Evolutionary conservation across 768 basidiomycete species (phyloP), one percentile per base, ranked within the genome.

Genomic region (Lactarius psammicola): DNA sequence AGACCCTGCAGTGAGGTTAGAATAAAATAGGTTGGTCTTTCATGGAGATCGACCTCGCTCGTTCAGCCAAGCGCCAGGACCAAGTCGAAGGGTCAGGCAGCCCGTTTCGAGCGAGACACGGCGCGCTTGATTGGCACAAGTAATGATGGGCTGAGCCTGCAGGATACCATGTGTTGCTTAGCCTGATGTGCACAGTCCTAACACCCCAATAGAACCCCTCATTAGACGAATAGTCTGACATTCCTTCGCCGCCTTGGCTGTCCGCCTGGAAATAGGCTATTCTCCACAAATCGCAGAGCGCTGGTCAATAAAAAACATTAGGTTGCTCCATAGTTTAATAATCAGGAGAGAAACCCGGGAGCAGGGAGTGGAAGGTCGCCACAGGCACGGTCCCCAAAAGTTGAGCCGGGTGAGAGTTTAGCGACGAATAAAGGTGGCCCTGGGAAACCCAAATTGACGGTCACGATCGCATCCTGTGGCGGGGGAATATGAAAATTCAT

Each of bases 151-250:
- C 20, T 18, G 10, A 15, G 20, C 65, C 65, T 66, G 65, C 65
- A 63, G 65, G 65, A 34, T 23, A 36, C 49, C 65, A 66, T 66
- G 65, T 28, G 61, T 66, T 36, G 36, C 33, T 34, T 60, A 28
- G 38, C 49, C 60, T 60, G 55, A 49, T 55, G 46, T 33, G 23
- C 55, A 30, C 55, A 56, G 33, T 51, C 26, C 20, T 31, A 57
- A 38, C 30, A 31, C 18, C 55, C 28, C 31, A 55, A 54, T 46
- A 42, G 44, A 13, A 34, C 10, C 42, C 20, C 26, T 46, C 60
- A 31, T 66, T 56, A 44, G 11, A 62, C n/a, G 59, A 49, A 49
- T 6, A 36, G 26, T n/a, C 56, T 55, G 38, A 56, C 11, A 15
- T 60, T 6, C 54, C 42, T n/a, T n/a, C n/a, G 20, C 20, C 30